Base-by-base conservation (phyloP, 768 basidiomycete species). In the Amanita inopinata region DNA sequence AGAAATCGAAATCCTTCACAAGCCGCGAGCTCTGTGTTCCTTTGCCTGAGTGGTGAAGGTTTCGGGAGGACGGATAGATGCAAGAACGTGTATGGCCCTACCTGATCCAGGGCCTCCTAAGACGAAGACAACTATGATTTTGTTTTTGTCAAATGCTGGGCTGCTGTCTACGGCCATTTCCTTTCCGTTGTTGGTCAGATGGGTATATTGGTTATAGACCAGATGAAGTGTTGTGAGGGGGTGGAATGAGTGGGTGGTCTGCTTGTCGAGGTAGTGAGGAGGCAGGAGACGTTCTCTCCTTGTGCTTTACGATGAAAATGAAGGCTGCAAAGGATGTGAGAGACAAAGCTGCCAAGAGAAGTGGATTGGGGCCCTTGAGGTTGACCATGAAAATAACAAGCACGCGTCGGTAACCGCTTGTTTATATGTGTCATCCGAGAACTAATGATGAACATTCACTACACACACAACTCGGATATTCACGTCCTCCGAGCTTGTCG, bases 81-180 rank as follows among this genome's bases (percentile, higher is more conserved):
- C 42, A 25, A 45, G 20, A 36, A 15, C n/a, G 27, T 43, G 47
- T 40, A 9, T 19, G n/a, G 45, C 40, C 53, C 51, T 49, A 83
- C 93, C 93, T 53, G 92, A 92, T 38, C 96, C 96, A 14, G 96
- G 96, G 0, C 96, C 96, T 27, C 96, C 96, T 10, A 99, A 80
- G 18, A 98, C 93, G 55, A 87, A 99, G 55, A 98, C 70, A 45
- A 99, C 93, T 12, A 75, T 81, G 53, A 97, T 83, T 49, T 87
- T 81, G 35, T 58, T 56, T 23, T 66, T 60, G 59, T 88, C 78
- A 54, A 96, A 94, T 2, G 67, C 69, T 11, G 32, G 49, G 51
- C 18, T 35, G n/a, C 42, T 33, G 40, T 58, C 51, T 41, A 7
- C 27, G n/a, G 7, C 27, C 14, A 35, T 35, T 18, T 10, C 3